phyloP scores from a whole-genome alignment of 2,329 filamentous ascomycete genomes.

The Cladophialophora chaetospira region DNA sequence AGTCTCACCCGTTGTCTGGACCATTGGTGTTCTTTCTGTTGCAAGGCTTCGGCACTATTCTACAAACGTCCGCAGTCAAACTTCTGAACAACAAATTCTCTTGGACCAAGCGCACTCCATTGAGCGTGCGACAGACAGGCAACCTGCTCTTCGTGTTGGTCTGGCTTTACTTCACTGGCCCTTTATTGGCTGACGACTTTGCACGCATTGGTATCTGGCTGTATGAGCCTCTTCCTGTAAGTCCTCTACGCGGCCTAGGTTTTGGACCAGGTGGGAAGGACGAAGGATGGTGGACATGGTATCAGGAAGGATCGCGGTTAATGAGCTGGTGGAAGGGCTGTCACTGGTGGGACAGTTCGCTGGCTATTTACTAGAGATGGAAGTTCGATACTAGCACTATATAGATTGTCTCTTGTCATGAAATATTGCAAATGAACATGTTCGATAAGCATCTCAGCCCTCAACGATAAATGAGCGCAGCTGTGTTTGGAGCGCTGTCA shows the following conservation, averaged over 20 bases:
- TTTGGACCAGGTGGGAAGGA: slow-evolving; percentile 56
- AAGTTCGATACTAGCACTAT: background rate
- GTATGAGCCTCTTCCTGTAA: slow-evolving; percentile 79
- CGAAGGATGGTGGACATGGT: slow-evolving; percentile 70
- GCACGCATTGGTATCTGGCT: slow-evolving; percentile 74
- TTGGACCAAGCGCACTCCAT: slow-evolving; percentile 47
- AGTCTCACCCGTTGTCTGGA: slow-evolving; percentile 56
- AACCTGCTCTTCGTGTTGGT: slow-evolving; percentile 64
- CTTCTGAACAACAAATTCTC: slow-evolving; percentile 35
- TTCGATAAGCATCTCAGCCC: background rate
- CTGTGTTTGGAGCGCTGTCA: background rate
- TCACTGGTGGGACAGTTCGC: slow-evolving; percentile 33
- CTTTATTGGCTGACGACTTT: slow-evolving; percentile 74
- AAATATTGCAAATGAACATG: background rate
- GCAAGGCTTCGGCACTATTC: slow-evolving; percentile 65
- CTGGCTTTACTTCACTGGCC: slow-evolving; percentile 71
- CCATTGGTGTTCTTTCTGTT: slow-evolving; percentile 70
- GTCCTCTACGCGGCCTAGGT: slow-evolving; percentile 66
- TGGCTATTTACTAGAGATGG: slow-evolving; percentile 31
- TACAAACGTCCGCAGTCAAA: slow-evolving; percentile 55
- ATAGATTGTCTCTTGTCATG: no score
- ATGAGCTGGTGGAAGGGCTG: slow-evolving; percentile 31
- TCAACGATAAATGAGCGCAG: background rate
- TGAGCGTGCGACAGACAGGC: slow-evolving; percentile 49
- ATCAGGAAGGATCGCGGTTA: slow-evolving; percentile 26